A percentile compares a stretch with the other conserved stretches of the same genome.
Conservation (phyloP, 2,329 filamentous ascomycete species). For the Paramyrothecium roridum region DNA sequence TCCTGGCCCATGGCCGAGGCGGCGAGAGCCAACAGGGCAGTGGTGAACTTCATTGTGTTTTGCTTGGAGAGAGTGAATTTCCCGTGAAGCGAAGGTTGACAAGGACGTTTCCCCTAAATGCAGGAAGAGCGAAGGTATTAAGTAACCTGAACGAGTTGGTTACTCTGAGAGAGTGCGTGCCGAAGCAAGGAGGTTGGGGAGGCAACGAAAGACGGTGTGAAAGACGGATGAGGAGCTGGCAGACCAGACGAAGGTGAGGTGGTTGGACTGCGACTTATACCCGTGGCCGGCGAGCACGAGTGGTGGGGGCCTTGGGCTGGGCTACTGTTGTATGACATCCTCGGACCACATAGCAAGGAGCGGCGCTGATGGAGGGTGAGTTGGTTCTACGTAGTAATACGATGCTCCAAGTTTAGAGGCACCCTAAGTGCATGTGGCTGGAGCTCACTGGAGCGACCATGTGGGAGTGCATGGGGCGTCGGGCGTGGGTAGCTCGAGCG, state of each 20-base stretch:
- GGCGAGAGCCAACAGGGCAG: slow-evolving; percentile 18
- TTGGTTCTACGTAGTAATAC: background rate
- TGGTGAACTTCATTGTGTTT: slow-evolving; percentile 20
- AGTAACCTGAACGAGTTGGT: slow-evolving; percentile 27
- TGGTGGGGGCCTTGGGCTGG: background rate
- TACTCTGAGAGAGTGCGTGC: slow-evolving; percentile 14
- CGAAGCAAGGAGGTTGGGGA: slow-evolving; percentile 10
- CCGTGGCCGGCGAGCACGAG: slow-evolving; percentile 5
- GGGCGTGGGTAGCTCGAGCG: background rate
- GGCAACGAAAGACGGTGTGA: slow-evolving; percentile 10
- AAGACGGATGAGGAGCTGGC: slow-evolving; percentile 7
- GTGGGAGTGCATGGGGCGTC: background rate
- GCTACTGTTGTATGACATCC: background rate
- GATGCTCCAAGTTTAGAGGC: background rate
- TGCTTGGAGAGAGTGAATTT: slow-evolving; percentile 2
- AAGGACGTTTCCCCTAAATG: slow-evolving; percentile 8
- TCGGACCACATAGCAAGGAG: background rate
- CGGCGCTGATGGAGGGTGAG: background rate
- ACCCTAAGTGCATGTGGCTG: background rate
- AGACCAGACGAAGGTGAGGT: background rate
- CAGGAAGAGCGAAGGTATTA: slow-evolving; percentile 18
- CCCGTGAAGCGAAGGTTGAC: slow-evolving; percentile 7
- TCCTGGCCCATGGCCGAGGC: slow-evolving; percentile 16
- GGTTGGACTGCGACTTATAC: slow-evolving; percentile 17
- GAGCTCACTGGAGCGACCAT: slow-evolving; percentile 1